A percentile compares a stretch with the other conserved stretches of the same genome.
These are phyloP conservation scores for Pyrenophora tritici-repentis DNA, from an alignment of 2,329 filamentous ascomycete species.

Conservation along the genomic window DNA sequence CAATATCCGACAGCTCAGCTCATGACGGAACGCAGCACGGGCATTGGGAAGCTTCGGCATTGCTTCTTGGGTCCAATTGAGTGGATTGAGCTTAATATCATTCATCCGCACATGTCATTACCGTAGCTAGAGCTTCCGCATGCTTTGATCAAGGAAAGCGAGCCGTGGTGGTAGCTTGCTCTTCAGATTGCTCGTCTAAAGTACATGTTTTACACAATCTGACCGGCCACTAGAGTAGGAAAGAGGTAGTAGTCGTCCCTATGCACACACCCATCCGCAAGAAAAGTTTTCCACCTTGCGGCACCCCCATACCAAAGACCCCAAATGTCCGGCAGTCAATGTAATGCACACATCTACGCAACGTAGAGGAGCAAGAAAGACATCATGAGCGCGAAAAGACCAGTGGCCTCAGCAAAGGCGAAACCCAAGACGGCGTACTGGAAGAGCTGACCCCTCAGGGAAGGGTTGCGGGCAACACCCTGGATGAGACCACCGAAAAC, in stretches of 20 bases:
- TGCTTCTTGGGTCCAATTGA: constrained; percentile 27
- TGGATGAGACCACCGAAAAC: constrained; percentile 90
- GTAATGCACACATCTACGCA: constrained; percentile 46
- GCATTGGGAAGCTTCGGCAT: constrained; percentile 26
- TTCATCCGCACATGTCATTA: constrained; percentile 34
- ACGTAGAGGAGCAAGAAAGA: constrained; percentile 52
- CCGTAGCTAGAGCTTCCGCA: constrained; percentile 27
- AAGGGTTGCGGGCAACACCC: constrained; percentile 91
- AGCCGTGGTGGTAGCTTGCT: constrained; percentile 47
- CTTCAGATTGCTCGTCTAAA: constrained; percentile 51
- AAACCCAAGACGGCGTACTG: constrained; percentile 94
- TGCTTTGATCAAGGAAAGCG: constrained; percentile 32
- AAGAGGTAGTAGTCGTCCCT: constrained; percentile 46
- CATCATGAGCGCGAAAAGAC: constrained; percentile 63
- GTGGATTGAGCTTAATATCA: constrained; percentile 34
- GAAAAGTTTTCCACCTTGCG: constrained; percentile 43
- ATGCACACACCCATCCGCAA: constrained; percentile 49
- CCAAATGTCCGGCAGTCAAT: constrained; percentile 40
- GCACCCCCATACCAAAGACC: constrained; percentile 42
- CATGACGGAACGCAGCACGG: constrained; percentile 26
- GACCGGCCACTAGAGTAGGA: constrained; percentile 48
- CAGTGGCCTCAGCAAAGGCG: constrained; percentile 91
- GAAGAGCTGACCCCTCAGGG: constrained; percentile 94
- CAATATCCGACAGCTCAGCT: constrained; percentile 25
- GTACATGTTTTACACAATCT: constrained; percentile 53